Percentiles rank a stretch among this genome's conserved stretches.
Evolutionary conservation across 305 asterid genomes (phyloP).

Genomic region (Fraxinus velutina): DNA sequence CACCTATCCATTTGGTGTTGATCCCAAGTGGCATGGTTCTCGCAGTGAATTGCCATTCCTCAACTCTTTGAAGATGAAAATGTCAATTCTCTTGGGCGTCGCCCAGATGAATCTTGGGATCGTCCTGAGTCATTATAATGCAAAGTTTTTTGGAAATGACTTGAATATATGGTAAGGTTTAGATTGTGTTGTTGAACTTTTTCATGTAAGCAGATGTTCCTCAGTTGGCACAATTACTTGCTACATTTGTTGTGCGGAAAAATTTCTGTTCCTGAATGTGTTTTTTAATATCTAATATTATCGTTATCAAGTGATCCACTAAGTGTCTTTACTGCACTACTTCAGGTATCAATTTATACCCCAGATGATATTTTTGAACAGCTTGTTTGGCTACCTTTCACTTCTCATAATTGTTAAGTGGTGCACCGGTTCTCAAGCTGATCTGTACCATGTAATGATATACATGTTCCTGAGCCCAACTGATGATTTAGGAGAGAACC

Average conservation of each 20-base stretch:
- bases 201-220: background rate
- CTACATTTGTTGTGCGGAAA: background rate
- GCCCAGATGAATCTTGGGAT: constrained; percentile 67
- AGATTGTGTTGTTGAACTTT: background rate
- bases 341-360: constrained; percentile 47
- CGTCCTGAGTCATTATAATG: constrained; percentile 42
- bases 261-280: background rate
- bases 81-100: constrained; percentile 53
- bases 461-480: constrained; percentile 52
- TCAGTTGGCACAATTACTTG: background rate
- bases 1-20: constrained; percentile 49
- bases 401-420: constrained; percentile 46
- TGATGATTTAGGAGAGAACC: constrained; percentile 57
- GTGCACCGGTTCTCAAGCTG: constrained; percentile 53
- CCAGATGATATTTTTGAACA: constrained; percentile 48
- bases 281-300: background rate
- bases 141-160: constrained; percentile 41
- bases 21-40: constrained; percentile 50
- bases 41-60: constrained; percentile 52
- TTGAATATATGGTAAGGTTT: constrained; percentile 44
- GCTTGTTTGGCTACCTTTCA: constrained; percentile 51
- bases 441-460: constrained; percentile 53
- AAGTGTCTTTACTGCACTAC: constrained; percentile 2
- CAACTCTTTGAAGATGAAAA: constrained; percentile 52
- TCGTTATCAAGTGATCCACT: background rate